Evolutionary conservation across 202 grass and related monocot genomes (phyloP), one percentile per base, ranked within the genome.

Genomic region (Hordeum pubiflorum): DNA sequence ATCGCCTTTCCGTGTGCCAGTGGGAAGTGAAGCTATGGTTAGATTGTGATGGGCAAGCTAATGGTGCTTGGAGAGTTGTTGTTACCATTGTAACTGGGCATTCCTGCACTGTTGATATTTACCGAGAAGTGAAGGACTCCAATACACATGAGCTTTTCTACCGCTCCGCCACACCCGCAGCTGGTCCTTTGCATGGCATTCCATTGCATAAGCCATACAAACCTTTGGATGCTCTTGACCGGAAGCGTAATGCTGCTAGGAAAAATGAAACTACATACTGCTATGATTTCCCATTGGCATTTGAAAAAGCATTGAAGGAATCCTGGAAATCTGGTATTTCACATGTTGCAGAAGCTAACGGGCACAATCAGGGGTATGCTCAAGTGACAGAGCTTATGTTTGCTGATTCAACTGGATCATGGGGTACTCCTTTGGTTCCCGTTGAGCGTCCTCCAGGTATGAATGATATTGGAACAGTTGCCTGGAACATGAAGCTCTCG

Each of bases 11-110:
- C 85, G 92, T 99, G 27, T 95, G 90, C 69, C 90, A 99, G 69
- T 99, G 96, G 96, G 96, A 99, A 96, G 87, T 99, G 70, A 95
- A 93, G 77, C 83, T 99, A 67, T 88, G 88, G 90, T 89, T 99
- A 67, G 85, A 87, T 75, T 91, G 89, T 83, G 78, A 83, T 76
- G 96, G 92, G 75, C 79, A 88, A 36, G 82, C 96, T 84, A 89
- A 74, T 75, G 95, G 92, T 89, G 85, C 92, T 86, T 99, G 96
- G 96, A 94, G 92, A 86, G 82, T 99, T 48, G 90, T 91, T 7
- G 92, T 99, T 69, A 96, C 92, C 18, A 96, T 95, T 86, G 87
- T 95, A 61, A 99, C 96, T 79, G 96, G 92, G 58, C 96, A 99
- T 83, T 91, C 96, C 43, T 99, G 96, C 87, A 99, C 90, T 59